phyloP scores from a whole-genome alignment of 257 asterid genomes.

The Nicotiana undulata region DNA sequence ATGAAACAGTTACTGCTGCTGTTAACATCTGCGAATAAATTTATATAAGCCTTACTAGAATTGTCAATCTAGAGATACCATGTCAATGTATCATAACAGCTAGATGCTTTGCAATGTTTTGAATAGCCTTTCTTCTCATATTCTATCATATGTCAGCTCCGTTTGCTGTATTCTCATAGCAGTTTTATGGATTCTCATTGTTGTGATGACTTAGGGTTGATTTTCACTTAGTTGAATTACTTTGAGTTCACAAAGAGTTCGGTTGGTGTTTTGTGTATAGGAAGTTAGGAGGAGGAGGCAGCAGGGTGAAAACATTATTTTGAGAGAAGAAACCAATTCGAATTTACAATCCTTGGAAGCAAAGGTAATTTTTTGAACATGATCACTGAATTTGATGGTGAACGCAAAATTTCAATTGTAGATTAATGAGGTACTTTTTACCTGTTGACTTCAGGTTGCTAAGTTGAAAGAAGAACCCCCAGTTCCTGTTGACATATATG shows the following conservation, averaged over 20 bases:
- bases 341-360: constrained; percentile 51
- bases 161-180: not conserved
- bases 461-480: constrained; percentile 62
- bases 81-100: not conserved
- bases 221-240: not conserved
- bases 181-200: not conserved
- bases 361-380: constrained; percentile 35
- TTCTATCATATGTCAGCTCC: not conserved
- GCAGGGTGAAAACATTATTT: constrained; percentile 34
- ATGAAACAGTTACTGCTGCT: not conserved
- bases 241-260: not conserved
- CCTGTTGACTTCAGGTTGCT: constrained; percentile 49
- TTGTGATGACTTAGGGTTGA: not conserved
- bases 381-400: not conserved
- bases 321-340: constrained; percentile 40
- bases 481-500: constrained; percentile 71
- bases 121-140: not conserved
- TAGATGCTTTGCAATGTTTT: not conserved
- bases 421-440: constrained; percentile 9
- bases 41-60: not conserved
- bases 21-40: not conserved
- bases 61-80: not conserved
- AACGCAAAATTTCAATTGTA: not conserved
- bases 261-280: constrained; percentile 26
- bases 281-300: constrained; percentile 86